phyloP scores from a whole-genome alignment of 2,329 filamentous ascomycete species.

The Catunica adiposa region DNA sequence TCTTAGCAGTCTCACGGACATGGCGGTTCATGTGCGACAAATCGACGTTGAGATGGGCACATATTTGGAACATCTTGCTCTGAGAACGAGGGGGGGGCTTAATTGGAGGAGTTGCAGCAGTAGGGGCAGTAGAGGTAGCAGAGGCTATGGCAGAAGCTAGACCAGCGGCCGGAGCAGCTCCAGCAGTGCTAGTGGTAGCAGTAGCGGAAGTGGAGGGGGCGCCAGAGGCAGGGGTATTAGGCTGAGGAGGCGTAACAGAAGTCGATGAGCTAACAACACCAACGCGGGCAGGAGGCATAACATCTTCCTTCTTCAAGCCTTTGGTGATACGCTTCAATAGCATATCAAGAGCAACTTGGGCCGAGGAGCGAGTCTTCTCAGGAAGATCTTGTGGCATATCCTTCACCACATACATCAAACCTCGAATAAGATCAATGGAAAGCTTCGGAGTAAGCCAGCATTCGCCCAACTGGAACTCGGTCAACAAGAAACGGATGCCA shows the following conservation, averaged over 20 bases:
- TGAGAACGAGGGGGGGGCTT: slow-evolving; percentile 37
- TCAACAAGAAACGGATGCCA: slow-evolving; percentile 77
- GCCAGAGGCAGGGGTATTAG: slow-evolving; percentile 17
- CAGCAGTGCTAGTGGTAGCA: not conserved
- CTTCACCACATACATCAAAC: slow-evolving; percentile 95
- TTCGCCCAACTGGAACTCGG: slow-evolving; percentile 69
- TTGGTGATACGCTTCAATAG: slow-evolving; percentile 66
- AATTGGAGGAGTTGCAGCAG: slow-evolving; percentile 24
- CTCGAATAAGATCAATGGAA: slow-evolving; percentile 62
- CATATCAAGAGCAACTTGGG: slow-evolving; percentile 67
- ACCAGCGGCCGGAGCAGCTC: too few relatives aligned
- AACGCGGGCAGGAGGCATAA: slow-evolving; percentile 23
- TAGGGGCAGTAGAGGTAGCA: slow-evolving; percentile 20
- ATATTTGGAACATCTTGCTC: slow-evolving; percentile 40
- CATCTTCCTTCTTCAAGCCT: slow-evolving; percentile 63
- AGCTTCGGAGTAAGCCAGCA: slow-evolving; percentile 69
- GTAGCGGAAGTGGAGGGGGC: not conserved
- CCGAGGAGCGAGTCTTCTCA: slow-evolving; percentile 68
- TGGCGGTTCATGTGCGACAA: slow-evolving; percentile 91
- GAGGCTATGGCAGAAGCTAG: not conserved
- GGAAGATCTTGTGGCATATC: slow-evolving; percentile 92
- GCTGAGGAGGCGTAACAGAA: not conserved
- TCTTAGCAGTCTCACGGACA: slow-evolving; percentile 73
- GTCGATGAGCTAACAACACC: not conserved
- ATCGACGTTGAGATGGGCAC: slow-evolving; percentile 72